Evolutionary conservation across 345 rosid species (phyloP).

Genomic region (Moricandia moricandioides): DNA sequence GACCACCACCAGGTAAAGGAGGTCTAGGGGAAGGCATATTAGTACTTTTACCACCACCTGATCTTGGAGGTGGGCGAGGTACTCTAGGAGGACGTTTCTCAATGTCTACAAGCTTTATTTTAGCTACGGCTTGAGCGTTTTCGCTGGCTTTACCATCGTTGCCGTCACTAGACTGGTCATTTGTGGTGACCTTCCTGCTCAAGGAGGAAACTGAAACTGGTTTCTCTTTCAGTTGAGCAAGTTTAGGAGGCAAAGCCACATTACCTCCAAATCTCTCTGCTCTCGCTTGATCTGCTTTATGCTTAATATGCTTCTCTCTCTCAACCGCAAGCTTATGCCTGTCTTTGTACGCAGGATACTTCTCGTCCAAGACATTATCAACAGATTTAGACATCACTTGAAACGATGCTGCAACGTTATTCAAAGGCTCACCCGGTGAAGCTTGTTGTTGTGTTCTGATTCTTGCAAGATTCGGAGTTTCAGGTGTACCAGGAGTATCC

Average conservation of each 20-base stretch:
- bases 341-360: constrained; percentile 90
- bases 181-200: constrained; percentile 34
- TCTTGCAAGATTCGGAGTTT: constrained; percentile 51
- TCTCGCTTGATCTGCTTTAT: constrained; percentile 80
- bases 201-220: constrained; percentile 11
- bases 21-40: constrained; percentile 43
- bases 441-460: constrained; percentile 56
- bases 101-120: constrained; percentile 65
- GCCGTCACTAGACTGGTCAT: constrained; percentile 44
- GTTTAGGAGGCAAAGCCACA: constrained; percentile 63
- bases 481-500: constrained; percentile 60
- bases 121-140: constrained; percentile 51
- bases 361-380: constrained; percentile 69
- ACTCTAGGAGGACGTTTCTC: constrained; percentile 88
- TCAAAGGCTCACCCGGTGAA: constrained; percentile 53
- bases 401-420: constrained; percentile 72
- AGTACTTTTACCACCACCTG: constrained; percentile 40
- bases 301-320: constrained; percentile 83
- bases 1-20: constrained; percentile 44
- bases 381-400: constrained; percentile 89
- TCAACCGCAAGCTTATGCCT: constrained; percentile 87
- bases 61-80: constrained; percentile 85
- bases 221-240: constrained; percentile 77
- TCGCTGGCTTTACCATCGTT: constrained; percentile 50
- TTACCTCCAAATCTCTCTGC: constrained; percentile 61